Evolutionary conservation across 2,329 filamentous ascomycete genomes (phyloP).

Genomic region (Nemania diffusa): DNA sequence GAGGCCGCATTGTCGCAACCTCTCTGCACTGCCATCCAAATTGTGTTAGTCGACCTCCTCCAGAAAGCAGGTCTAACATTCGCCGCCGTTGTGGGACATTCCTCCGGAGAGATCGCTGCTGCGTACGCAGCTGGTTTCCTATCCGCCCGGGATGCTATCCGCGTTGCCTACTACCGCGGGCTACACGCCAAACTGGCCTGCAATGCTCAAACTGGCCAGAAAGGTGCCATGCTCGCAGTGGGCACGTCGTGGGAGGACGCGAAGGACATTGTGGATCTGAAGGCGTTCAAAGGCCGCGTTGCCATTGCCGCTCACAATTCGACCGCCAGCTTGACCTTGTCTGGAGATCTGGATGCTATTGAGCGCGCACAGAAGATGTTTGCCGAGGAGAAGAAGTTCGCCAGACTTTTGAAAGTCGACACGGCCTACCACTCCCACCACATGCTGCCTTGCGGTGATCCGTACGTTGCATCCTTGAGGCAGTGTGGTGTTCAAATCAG

Average conservation of each 20-base stretch:
- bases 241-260: conserved; percentile 53
- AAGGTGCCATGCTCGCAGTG: conserved; percentile 61
- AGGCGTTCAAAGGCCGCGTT: conserved; percentile 45
- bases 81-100: conserved; percentile 41
- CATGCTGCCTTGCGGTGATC: conserved; percentile 46
- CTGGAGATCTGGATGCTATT: conserved; percentile 49
- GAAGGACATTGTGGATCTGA: conserved; percentile 36
- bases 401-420: conserved; percentile 50
- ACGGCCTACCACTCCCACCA: conserved; percentile 56
- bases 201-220: not conserved
- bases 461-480: conserved; percentile 32
- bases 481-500: conserved; percentile 22
- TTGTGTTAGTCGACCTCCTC: conserved; percentile 39
- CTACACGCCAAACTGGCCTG: conserved; percentile 43
- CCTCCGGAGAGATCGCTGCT: conserved; percentile 57
- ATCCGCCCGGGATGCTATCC: conserved; percentile 54
- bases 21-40: conserved; percentile 41
- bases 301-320: conserved; percentile 52
- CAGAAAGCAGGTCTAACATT: conserved; percentile 27
- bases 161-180: conserved; percentile 59
- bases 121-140: conserved; percentile 60
- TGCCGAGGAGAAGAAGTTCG: conserved; percentile 44
- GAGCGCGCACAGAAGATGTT: conserved; percentile 39
- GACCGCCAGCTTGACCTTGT: conserved; percentile 51
- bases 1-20: conserved; percentile 47